Conservation (phyloP, 2,329 filamentous ascomycete genomes). For the Amylocarpus encephaloides region DNA sequence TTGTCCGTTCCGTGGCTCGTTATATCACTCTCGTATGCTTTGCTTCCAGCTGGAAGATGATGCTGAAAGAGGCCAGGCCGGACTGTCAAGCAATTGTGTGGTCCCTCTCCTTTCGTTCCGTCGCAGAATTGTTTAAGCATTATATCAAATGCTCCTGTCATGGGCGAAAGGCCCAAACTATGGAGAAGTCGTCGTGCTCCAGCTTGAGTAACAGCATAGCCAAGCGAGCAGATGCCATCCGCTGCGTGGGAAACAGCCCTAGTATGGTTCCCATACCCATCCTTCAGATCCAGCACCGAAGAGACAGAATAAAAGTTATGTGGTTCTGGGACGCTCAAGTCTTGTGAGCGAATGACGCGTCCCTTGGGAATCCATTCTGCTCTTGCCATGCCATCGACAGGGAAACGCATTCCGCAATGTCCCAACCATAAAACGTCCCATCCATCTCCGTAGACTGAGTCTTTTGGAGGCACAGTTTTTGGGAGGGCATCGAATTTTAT, state of each 20-base stretch:
- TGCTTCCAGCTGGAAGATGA: conserved; percentile 1
- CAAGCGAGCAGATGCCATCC: conserved; percentile 3
- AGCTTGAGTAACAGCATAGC: conserved; percentile 8
- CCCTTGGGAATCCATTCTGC: conserved; percentile 1
- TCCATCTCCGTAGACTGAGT: conserved; percentile 26
- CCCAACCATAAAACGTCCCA: conserved; percentile 34
- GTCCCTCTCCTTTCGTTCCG: neutral
- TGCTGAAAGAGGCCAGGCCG: conserved; percentile 2
- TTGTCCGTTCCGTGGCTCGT: neutral
- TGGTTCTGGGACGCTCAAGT: conserved; percentile 1
- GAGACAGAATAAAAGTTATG: neutral
- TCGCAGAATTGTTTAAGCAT: conserved; percentile 9
- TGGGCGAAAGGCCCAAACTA: neutral
- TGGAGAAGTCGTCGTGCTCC: conserved; percentile 6
- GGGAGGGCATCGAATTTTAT: conserved; percentile 1
- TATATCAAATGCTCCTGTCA: conserved; percentile 6
- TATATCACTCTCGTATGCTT: conserved; percentile 5
- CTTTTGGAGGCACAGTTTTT: neutral
- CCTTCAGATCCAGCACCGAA: neutral
- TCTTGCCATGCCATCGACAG: neutral
- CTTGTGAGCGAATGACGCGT: neutral
- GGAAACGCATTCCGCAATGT: conserved; percentile 27
- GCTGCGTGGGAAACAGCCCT: neutral
- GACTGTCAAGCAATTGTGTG: conserved; percentile 5
- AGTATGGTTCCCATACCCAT: conserved; percentile 1